Evolutionary conservation across 352 stramenopile species (phyloP), one percentile per base, ranked within the genome.

Genomic region (Globisporangium perplexum): DNA sequence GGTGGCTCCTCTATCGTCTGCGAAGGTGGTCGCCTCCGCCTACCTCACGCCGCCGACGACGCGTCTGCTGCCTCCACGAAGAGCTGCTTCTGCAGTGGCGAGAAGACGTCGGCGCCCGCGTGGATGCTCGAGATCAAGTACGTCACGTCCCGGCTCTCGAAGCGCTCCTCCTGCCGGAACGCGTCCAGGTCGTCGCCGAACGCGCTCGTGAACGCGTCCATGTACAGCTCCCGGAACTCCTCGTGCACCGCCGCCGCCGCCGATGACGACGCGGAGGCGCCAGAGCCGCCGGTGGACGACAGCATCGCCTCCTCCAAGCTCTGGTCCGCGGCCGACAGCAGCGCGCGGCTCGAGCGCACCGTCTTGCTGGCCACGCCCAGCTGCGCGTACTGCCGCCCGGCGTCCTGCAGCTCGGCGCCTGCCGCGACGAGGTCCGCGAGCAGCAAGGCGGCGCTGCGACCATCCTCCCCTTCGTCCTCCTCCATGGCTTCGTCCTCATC

Each of bases 101-200:
- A 75, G 61, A 92, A 93, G 47, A 93, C 68, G 65, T 95, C 83
- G 46, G 68, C 80, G 26, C 83, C 79, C 11, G 77, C 71, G 49
- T 91, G 75, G 60, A 95, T 93, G 58, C 82, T 89, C 39, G 80
- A 89, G 63, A 95, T 92, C 83, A 95, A 89, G 87, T 90, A 92
- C 43, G 66, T 74, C 61, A 95, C 85, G 65, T 95, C 85, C 56
- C 86, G 90, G 60, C 70, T 88, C 51, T 92, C 79, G 59, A 95
- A 95, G 63, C 73, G 68, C 55, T 93, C 83, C 59, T 95, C 85
- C 60, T 87, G 85, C 30, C 85, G 85, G 60, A 93, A 93, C 53
- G 83, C 67, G 60, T 95, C 74, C 45, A 95, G 57, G 35, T 93
- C 83, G 49, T 95, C 85, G 26, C 82, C 85, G 59, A 95, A 95